These are phyloP conservation scores for Sicyos edulis DNA, from an alignment of 306 rosid genomes.

Conservation along the genomic window DNA sequence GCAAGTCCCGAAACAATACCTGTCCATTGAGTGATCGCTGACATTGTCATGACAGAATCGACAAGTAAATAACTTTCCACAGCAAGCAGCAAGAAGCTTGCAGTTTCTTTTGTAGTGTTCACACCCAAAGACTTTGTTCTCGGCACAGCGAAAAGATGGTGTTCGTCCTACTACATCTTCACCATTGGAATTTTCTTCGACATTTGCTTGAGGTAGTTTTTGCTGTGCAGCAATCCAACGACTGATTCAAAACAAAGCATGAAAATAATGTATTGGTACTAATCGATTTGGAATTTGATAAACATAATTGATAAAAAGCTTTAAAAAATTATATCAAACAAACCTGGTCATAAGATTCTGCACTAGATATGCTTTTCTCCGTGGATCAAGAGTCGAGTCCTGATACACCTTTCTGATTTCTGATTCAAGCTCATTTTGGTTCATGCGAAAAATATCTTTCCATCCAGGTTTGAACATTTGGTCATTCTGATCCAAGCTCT, in stretches of 20 bases:
- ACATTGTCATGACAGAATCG: slow-evolving; percentile 98
- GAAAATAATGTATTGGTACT: slow-evolving; percentile 24
- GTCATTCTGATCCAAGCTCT: slow-evolving; percentile 74
- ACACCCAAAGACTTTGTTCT: slow-evolving; percentile 72
- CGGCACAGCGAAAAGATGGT: slow-evolving; percentile 63
- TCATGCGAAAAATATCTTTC: slow-evolving; percentile 99
- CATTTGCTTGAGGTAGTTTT: slow-evolving; percentile 62
- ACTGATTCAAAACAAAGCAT: slow-evolving; percentile 39
- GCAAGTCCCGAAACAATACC: slow-evolving; percentile 41
- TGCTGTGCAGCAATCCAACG: slow-evolving; percentile 99
- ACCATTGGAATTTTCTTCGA: slow-evolving; percentile 54
- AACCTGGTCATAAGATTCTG: slow-evolving; percentile 99
- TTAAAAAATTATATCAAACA: slow-evolving; percentile 15
- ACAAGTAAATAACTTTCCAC: slow-evolving; percentile 87
- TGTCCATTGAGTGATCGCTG: slow-evolving; percentile 97
- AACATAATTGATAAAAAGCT: neutral
- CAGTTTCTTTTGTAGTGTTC: slow-evolving; percentile 99
- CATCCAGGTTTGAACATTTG: slow-evolving; percentile 99
- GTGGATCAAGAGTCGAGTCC: slow-evolving; percentile 91
- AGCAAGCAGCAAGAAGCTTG: slow-evolving; percentile 93
- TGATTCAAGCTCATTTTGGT: slow-evolving; percentile 91
- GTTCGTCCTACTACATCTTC: slow-evolving; percentile 58
- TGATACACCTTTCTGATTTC: slow-evolving; percentile 96
- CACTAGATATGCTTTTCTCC: slow-evolving; percentile 95
- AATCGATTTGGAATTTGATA: slow-evolving; percentile 18